phyloP scores from a whole-genome alignment of 2,329 filamentous ascomycete species.

The Magnaporthales sp. region DNA sequence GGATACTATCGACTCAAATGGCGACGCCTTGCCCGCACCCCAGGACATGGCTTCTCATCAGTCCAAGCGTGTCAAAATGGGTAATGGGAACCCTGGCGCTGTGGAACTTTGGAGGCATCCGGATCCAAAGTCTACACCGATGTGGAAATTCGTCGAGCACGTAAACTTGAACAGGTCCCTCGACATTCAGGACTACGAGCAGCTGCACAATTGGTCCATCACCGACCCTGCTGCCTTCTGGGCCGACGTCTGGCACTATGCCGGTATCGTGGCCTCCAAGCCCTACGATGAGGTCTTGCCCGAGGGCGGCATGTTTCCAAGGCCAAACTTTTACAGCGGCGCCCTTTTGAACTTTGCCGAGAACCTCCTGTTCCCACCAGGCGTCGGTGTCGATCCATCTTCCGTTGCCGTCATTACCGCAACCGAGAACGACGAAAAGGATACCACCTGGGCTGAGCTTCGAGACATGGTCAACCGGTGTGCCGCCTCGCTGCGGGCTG shows the following conservation, averaged over 20 bases:
- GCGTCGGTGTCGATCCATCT: constrained; percentile 43
- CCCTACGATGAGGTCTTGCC: constrained; percentile 58
- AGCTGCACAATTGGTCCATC: constrained; percentile 81
- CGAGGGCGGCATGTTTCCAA: constrained; percentile 67
- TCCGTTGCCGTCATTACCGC: constrained; percentile 67
- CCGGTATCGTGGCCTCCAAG: constrained; percentile 62
- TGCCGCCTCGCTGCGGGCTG: constrained; percentile 54
- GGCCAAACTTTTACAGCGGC: constrained; percentile 75
- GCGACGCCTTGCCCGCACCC: background rate
- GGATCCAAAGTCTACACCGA: constrained; percentile 56
- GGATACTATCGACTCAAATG: background rate
- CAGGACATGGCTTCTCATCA: background rate
- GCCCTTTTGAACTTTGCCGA: constrained; percentile 86
- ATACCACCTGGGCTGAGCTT: constrained; percentile 68
- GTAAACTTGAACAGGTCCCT: constrained; percentile 61
- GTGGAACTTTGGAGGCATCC: constrained; percentile 64
- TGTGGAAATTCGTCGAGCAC: constrained; percentile 62
- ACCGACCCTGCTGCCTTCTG: constrained; percentile 70
- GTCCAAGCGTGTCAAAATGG: background rate
- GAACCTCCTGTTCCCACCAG: constrained; percentile 74
- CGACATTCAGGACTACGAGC: constrained; percentile 56
- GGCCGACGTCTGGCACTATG: constrained; percentile 78
- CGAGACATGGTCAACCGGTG: constrained; percentile 69
- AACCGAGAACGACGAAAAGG: constrained; percentile 62
- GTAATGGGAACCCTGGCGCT: constrained; percentile 6